Percentiles rank a stretch among this genome's conserved stretches.
phyloP scores from a whole-genome alignment of 73 alveolate species.

The Breviolum minutum region DNA sequence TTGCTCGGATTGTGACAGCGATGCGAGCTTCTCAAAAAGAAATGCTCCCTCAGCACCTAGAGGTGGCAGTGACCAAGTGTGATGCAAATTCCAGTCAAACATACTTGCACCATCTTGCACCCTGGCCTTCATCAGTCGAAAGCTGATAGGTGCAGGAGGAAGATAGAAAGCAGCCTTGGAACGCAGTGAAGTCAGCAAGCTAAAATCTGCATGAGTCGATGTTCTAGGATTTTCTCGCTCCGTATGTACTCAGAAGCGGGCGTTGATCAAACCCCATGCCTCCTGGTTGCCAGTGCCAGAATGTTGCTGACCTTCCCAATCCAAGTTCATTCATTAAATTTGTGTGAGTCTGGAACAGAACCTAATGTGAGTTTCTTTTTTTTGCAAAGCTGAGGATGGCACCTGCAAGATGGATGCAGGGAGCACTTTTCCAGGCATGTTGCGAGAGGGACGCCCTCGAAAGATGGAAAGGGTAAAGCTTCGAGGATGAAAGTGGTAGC shows the following conservation, averaged over 20 bases:
- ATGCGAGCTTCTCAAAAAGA: constrained; percentile 69
- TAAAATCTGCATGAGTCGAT: background rate
- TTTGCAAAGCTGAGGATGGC: background rate
- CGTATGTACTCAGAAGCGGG: background rate
- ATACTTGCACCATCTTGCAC: too few relatives aligned
- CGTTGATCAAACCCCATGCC: constrained; percentile 95
- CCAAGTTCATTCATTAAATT: background rate
- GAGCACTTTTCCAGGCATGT: constrained; percentile 77
- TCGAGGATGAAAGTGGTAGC: background rate
- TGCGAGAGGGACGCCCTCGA: constrained; percentile 70
- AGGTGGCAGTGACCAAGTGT: background rate
- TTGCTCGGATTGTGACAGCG: constrained; percentile 38
- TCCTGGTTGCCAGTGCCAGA: constrained; percentile 95
- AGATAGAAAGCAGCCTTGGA: constrained; percentile 68
- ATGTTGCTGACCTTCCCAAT: constrained; percentile 71
- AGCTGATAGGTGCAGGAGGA: constrained; percentile 78
- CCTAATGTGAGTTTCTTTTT: background rate
- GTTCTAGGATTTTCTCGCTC: background rate
- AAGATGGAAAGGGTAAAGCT: background rate
- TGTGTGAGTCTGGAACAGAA: background rate
- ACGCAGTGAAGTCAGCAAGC: background rate
- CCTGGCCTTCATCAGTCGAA: constrained; percentile 75
- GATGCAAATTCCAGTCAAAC: background rate
- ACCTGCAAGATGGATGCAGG: constrained; percentile 80
- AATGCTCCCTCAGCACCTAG: constrained; percentile 90